Percentiles rank a stretch among this genome's conserved stretches.
phyloP scores from a whole-genome alignment of 495 filamentous ascomycete species.

The Hypomontagnella submonticulosa region DNA sequence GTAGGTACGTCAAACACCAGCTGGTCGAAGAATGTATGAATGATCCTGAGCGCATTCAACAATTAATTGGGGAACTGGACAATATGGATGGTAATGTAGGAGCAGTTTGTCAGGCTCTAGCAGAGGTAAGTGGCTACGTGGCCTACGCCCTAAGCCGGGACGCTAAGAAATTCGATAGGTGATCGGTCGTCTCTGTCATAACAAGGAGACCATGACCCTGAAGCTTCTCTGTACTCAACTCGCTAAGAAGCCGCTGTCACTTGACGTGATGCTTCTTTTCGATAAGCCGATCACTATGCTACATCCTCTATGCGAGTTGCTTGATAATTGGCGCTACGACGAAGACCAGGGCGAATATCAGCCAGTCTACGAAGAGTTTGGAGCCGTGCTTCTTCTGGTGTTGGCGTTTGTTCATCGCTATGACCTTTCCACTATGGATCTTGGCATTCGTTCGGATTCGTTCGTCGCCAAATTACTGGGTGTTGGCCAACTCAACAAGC shows the following conservation, averaged over 20 bases:
- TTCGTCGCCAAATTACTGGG: conserved; percentile 84
- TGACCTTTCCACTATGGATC: conserved; percentile 72
- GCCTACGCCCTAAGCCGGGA: neutral
- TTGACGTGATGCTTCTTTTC: conserved; percentile 91
- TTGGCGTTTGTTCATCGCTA: conserved; percentile 88
- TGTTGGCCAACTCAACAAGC: conserved; percentile 68
- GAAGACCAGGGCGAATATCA: conserved; percentile 96
- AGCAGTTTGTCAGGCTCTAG: conserved; percentile 83
- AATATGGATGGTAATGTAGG: conserved; percentile 96
- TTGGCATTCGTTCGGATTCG: conserved; percentile 71
- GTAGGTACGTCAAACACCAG: conserved; percentile 79
- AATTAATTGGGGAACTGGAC: conserved; percentile 81
- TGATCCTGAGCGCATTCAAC: conserved; percentile 76
- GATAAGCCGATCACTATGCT: conserved; percentile 78
- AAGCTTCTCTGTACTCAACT: conserved; percentile 85
- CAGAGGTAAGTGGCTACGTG: conserved; percentile 66
- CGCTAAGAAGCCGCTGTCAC: conserved; percentile 76
- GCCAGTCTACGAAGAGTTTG: conserved; percentile 96
- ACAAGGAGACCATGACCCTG: conserved; percentile 90
- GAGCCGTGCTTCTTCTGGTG: conserved; percentile 84
- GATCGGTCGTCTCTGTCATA: conserved; percentile 78
- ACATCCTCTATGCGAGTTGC: conserved; percentile 82
- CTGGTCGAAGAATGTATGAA: conserved; percentile 77
- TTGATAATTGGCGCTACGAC: conserved; percentile 93
- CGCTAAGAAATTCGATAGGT: conserved; percentile 62